Percentiles rank a stretch among this genome's conserved stretches.
phyloP scores from a whole-genome alignment of 129 eudicot species.

The Silybum marianum region DNA sequence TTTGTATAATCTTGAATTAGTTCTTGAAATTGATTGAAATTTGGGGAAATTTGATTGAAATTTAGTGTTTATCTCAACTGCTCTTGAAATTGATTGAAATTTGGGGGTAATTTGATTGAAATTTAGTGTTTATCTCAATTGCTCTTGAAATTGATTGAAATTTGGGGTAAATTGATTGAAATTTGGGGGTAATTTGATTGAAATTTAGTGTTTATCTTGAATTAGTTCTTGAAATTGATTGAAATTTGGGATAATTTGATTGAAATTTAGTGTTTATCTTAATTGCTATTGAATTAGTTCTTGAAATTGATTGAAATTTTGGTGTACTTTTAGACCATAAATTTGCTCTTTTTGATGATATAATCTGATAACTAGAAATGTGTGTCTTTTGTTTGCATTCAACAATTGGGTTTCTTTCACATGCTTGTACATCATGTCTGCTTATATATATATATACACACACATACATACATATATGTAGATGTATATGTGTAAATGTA shows the following conservation, averaged over 20 bases:
- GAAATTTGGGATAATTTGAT: background rate
- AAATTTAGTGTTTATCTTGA: no score
- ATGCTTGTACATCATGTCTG: background rate
- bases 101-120: no score
- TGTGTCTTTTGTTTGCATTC: constrained; percentile 10
- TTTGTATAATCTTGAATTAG: background rate
- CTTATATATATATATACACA: background rate
- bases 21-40: background rate
- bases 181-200: background rate
- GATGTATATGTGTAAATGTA: background rate
- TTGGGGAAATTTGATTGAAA: constrained; percentile 2
- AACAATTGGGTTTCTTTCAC: background rate
- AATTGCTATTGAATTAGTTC: background rate
- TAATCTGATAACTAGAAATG: background rate
- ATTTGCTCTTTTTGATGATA: constrained; percentile 2
- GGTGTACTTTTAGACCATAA: background rate
- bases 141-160: constrained; percentile 2
- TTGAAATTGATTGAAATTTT: background rate
- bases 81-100: background rate
- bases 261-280: background rate
- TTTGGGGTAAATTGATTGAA: background rate
- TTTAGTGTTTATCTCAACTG: background rate
- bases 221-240: background rate
- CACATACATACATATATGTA: background rate
- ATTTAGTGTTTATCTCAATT: background rate